Evolutionary conservation across 1,139 yeast genomes (phyloP).

Genomic region (Debaryomycetaceae sp.): DNA sequence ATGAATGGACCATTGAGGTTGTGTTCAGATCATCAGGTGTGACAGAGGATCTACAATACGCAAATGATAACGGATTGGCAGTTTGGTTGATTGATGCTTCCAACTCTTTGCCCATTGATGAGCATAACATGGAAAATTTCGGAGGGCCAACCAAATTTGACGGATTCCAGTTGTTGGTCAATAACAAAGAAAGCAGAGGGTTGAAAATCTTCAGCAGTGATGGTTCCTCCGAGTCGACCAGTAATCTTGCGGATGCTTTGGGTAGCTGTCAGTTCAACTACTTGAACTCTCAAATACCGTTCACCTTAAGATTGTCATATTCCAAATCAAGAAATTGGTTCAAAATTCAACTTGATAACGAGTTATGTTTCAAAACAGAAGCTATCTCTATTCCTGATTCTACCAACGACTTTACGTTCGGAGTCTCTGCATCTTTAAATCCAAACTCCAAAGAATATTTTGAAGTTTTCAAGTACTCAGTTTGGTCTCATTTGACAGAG

Average conservation of each 20-base stretch:
- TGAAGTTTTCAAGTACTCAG: slow-evolving; percentile 55
- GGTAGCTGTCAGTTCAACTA: slow-evolving; percentile 58
- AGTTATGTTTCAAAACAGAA: slow-evolving; percentile 64
- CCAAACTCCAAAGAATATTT: slow-evolving; percentile 48
- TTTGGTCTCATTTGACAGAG: slow-evolving; percentile 49
- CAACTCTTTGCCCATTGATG: slow-evolving; percentile 20
- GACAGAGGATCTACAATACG: slow-evolving; percentile 21
- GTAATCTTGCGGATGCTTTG: slow-evolving; percentile 30
- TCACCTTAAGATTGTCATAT: slow-evolving; percentile 62
- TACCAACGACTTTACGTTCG: slow-evolving; percentile 38
- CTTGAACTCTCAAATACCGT: slow-evolving; percentile 67
- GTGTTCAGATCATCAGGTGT: slow-evolving; percentile 58
- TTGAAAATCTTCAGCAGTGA: slow-evolving; percentile 59
- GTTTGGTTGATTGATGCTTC: slow-evolving; percentile 43
- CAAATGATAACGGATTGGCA: slow-evolving; percentile 44
- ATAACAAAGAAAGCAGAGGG: slow-evolving; percentile 46
- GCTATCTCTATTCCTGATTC: slow-evolving; percentile 37
- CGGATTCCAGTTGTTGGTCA: slow-evolving; percentile 59
- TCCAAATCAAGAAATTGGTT: slow-evolving; percentile 40
- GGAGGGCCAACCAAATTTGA: slow-evolving; percentile 55
- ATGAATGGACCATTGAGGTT: slow-evolving; percentile 59
- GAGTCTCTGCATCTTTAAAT: slow-evolving; percentile 46
- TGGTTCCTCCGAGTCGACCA: slow-evolving; percentile 36
- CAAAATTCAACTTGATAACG: slow-evolving; percentile 67
- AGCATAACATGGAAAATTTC: slow-evolving; percentile 24